Evolutionary conservation across 208 protist genomes (phyloP).

Genomic region (Angomonas ambiguus): DNA sequence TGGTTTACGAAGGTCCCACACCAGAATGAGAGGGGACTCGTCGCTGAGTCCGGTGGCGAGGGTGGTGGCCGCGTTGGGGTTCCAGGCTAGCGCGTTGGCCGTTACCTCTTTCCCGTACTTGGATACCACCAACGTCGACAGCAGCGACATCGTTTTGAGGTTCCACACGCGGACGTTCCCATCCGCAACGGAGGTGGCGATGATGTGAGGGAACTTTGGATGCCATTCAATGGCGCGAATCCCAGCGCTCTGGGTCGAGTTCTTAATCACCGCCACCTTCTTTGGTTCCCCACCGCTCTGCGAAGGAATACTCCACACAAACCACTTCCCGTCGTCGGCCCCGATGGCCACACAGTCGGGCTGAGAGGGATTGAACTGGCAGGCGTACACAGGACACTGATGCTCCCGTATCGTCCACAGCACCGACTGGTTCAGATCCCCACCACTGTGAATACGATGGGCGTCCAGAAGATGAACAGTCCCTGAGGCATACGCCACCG

Average conservation of each 20-base stretch:
- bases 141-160: slow-evolving; percentile 81
- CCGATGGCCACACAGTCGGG: slow-evolving; percentile 78
- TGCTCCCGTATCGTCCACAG: slow-evolving; percentile 85
- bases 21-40: slow-evolving; percentile 87
- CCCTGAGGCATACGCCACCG: slow-evolving; percentile 55
- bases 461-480: slow-evolving; percentile 70
- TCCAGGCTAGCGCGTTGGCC: slow-evolving; percentile 91
- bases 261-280: slow-evolving; percentile 65
- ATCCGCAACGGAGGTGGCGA: slow-evolving; percentile 88
- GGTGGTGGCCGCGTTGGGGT: slow-evolving; percentile 90
- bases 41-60: slow-evolving; percentile 94
- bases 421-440: slow-evolving; percentile 24
- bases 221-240: slow-evolving; percentile 80
- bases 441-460: slow-evolving; percentile 24
- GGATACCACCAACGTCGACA: slow-evolving; percentile 85
- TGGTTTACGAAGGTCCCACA: slow-evolving; percentile 96
- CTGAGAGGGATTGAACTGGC: slow-evolving; percentile 93
- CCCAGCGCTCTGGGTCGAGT: slow-evolving; percentile 30
- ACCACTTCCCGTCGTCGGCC: slow-evolving; percentile 62
- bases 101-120: slow-evolving; percentile 43
- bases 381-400: slow-evolving; percentile 69
- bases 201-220: slow-evolving; percentile 88
- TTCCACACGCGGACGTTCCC: slow-evolving; percentile 94
- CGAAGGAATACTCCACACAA: slow-evolving; percentile 90
- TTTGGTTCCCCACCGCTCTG: slow-evolving; percentile 25